A percentile compares a stretch with the other conserved stretches of the same genome.
Evolutionary conservation across 441 rosid species (phyloP).

Genomic region (Pelargonium australe): DNA sequence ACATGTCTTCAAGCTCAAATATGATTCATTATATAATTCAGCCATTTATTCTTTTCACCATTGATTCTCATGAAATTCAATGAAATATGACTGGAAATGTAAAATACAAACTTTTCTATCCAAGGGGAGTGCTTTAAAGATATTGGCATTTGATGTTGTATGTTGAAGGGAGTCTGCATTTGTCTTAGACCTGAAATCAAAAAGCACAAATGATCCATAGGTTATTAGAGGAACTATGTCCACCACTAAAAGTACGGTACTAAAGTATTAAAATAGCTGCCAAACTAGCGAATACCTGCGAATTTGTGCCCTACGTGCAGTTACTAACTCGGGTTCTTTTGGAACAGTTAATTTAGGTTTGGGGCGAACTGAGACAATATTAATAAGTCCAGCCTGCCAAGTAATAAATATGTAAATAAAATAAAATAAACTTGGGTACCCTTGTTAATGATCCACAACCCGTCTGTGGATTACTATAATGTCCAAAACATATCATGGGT

Average conservation of each 20-base stretch:
- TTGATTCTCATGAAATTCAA: conserved; percentile 3
- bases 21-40: not conserved
- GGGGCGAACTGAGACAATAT: conserved; percentile 21
- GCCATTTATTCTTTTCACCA: not conserved
- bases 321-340: conserved; percentile 62
- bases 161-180: conserved; percentile 32
- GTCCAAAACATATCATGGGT: not conserved
- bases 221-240: not conserved
- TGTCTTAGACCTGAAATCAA: conserved; percentile 45
- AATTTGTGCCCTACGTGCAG: conserved; percentile 62
- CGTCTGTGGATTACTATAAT: not conserved
- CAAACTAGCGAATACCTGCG: conserved; percentile 34
- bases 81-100: conserved; percentile 2
- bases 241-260: not conserved
- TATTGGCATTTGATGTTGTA: conserved; percentile 27
- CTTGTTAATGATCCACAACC: not conserved
- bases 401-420: conserved; percentile 7
- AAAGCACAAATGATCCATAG: conserved; percentile 14
- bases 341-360: conserved; percentile 66
- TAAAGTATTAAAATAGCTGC: not conserved
- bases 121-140: conserved; percentile 44
- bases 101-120: conserved; percentile 41
- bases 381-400: conserved; percentile 40
- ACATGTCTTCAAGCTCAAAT: conserved; percentile 8
- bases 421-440: not conserved